Conservation (phyloP, 1,139 yeast genomes). For the Suhomyces ambrosiae region DNA sequence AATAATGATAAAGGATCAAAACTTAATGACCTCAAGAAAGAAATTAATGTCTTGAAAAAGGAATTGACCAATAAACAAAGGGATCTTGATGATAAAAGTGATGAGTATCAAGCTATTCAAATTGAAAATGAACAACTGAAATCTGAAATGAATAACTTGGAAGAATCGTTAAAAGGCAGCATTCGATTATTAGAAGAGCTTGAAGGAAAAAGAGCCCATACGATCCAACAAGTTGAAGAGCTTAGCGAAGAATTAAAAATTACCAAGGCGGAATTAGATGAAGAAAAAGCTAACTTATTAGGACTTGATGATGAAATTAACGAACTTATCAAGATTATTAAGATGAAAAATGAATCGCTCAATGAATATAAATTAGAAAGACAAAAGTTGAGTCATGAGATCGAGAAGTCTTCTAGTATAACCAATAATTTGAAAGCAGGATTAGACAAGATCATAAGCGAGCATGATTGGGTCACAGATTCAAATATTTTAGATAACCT, state of each 20-base stretch:
- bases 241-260: slow-evolving; percentile 34
- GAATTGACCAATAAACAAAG: slow-evolving; percentile 43
- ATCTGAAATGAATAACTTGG: slow-evolving; percentile 53
- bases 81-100: slow-evolving; percentile 49
- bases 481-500: slow-evolving; percentile 55
- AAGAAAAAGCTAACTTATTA: slow-evolving; percentile 61
- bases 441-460: slow-evolving; percentile 52
- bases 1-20: slow-evolving; percentile 78
- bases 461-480: slow-evolving; percentile 76
- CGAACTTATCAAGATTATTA: slow-evolving; percentile 58
- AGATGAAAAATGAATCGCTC: slow-evolving; percentile 52
- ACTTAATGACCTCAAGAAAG: slow-evolving; percentile 64
- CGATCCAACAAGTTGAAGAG: slow-evolving; percentile 27
- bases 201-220: slow-evolving; percentile 30
- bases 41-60: slow-evolving; percentile 45
- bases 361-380: slow-evolving; percentile 55
- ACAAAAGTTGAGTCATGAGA: slow-evolving; percentile 65
- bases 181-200: slow-evolving; percentile 42
- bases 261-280: slow-evolving; percentile 51
- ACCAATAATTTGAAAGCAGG: slow-evolving; percentile 43
- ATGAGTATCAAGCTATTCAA: slow-evolving; percentile 62
- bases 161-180: slow-evolving; percentile 43
- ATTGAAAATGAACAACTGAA: slow-evolving; percentile 71
- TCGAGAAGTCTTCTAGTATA: slow-evolving; percentile 56
- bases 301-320: slow-evolving; percentile 80